Evolutionary conservation across 1,284 basidiomycete genomes (phyloP).

Genomic region (Abortiporus biennis): DNA sequence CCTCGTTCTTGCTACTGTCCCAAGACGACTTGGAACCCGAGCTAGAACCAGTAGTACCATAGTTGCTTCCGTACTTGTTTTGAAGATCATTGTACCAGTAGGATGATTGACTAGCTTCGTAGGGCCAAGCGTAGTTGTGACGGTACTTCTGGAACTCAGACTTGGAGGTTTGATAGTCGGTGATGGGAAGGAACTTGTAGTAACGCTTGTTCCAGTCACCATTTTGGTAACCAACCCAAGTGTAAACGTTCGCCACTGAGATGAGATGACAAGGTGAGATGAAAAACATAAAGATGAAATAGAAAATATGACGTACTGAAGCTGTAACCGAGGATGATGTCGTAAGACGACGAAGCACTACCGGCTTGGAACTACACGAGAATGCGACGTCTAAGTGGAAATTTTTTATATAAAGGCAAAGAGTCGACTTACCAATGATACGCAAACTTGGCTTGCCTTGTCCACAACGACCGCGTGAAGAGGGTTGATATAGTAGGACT

Average conservation of each 20-base stretch:
- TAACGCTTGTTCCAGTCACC: not conserved
- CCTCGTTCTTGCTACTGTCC: too few species aligned
- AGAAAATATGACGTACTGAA: conserved; percentile 3
- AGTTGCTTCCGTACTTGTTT: too few species aligned
- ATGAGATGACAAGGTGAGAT: not conserved
- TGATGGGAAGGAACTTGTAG: conserved; percentile 6
- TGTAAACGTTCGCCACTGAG: conserved; percentile 4
- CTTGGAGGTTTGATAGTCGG: not conserved
- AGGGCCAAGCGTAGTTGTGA: not conserved
- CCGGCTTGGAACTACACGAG: not conserved
- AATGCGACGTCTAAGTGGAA: not conserved
- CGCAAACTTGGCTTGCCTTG: not conserved
- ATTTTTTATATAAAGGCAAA: too few species aligned
- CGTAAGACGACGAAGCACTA: not conserved
- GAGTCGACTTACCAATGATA: conserved; percentile 1
- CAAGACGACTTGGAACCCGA: too few species aligned
- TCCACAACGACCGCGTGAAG: not conserved
- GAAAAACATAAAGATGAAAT: not conserved
- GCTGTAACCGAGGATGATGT: conserved; percentile 1
- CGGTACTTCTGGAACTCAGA: conserved; percentile 2
- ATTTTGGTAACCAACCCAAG: conserved; percentile 3
- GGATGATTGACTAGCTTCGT: not conserved
- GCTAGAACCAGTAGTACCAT: too few species aligned
- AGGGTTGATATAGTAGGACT: conserved; percentile 1
- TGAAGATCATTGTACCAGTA: not conserved